Percentiles rank a stretch among this genome's conserved stretches.
These are phyloP conservation scores for Verruconis gallopava DNA, from an alignment of 2,329 filamentous ascomycete genomes.

Conservation along the genomic window DNA sequence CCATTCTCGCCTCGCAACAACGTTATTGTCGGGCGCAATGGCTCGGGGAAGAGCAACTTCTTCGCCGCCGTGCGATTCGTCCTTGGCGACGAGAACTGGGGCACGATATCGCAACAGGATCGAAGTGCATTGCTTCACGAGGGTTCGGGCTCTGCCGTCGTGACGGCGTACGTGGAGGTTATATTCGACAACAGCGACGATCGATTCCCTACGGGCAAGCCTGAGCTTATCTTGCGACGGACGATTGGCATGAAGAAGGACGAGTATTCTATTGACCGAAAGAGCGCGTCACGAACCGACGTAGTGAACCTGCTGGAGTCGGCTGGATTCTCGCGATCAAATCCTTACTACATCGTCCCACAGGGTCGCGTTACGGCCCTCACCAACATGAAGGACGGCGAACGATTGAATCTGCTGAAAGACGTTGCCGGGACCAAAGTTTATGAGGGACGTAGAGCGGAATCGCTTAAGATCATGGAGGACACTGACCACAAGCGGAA, in stretches of 20 bases:
- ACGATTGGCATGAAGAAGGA: constrained; percentile 98
- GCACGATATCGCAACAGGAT: constrained; percentile 79
- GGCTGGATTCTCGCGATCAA: constrained; percentile 90
- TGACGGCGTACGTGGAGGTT: constrained; percentile 98
- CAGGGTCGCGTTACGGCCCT: constrained; percentile 91
- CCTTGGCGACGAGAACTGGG: constrained; percentile 82
- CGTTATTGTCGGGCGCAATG: constrained; percentile 97
- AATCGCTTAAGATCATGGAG: constrained; percentile 92
- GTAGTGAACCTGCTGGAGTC: constrained; percentile 93
- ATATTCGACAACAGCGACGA: constrained; percentile 98
- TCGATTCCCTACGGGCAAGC: constrained; percentile 83
- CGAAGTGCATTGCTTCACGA: constrained; percentile 85
- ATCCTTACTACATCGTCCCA: constrained; percentile 98
- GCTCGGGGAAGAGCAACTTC: constrained; percentile 98
- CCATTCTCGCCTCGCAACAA: constrained; percentile 96
- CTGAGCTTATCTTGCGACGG: constrained; percentile 78
- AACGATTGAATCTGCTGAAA: constrained; percentile 79
- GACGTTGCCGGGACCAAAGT: constrained; percentile 98
- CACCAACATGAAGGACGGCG: constrained; percentile 97
- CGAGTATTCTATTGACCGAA: constrained; percentile 94
- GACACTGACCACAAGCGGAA: constrained; percentile 90
- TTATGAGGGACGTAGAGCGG: constrained; percentile 81
- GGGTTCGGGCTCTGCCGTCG: constrained; percentile 91
- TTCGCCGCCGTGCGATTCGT: constrained; percentile 98
- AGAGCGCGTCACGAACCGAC: constrained; percentile 87